Percentiles rank a stretch among this genome's conserved stretches.
These are phyloP conservation scores for Geranium incanum DNA, from an alignment of 441 rosid species.

Conservation along the genomic window DNA sequence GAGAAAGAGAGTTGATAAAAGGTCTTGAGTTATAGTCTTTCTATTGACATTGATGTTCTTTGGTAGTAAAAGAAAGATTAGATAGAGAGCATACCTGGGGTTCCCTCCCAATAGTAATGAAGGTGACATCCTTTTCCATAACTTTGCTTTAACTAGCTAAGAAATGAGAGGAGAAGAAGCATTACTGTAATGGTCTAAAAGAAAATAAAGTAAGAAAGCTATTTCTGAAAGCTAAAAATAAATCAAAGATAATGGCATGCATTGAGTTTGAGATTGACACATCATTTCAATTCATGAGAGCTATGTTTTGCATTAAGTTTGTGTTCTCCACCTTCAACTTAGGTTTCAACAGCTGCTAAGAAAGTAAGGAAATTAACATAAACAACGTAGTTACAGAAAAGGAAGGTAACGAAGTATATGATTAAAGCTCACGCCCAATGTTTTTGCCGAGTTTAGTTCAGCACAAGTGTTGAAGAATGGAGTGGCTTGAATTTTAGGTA, in stretches of 20 bases:
- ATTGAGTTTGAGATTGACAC: background rate
- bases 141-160: background rate
- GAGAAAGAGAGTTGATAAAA: background rate
- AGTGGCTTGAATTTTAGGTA: constrained; percentile 24
- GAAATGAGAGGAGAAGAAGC: background rate
- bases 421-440: no score
- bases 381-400: no score
- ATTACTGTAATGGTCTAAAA: background rate
- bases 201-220: background rate
- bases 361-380: no score
- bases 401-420: no score
- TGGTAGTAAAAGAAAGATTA: background rate
- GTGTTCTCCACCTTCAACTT: background rate
- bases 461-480: no score
- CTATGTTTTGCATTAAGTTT: background rate
- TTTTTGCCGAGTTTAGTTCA: no score
- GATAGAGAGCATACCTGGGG: background rate
- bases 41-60: background rate
- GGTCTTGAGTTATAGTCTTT: background rate
- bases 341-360: no score
- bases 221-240: background rate
- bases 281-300: background rate
- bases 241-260: background rate
- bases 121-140: background rate
- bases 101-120: background rate